Evolutionary conservation across 345 rosid species (phyloP), one percentile per base, ranked within the genome.

Genomic region (Microcos paniculata): DNA sequence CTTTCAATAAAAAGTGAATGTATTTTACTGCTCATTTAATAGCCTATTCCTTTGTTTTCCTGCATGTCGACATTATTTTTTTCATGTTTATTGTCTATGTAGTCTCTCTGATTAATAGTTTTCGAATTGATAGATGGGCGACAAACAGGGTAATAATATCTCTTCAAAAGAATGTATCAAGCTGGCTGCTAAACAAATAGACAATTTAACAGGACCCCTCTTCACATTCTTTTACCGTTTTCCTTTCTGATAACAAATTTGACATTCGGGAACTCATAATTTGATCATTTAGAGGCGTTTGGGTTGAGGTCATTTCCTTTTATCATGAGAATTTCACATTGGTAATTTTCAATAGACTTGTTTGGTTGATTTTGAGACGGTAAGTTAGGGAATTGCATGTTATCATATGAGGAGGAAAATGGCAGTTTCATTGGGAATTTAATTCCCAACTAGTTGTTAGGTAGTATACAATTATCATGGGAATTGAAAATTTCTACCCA

Each of bases 1-100:
- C 19, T 46, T 62, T 67, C 70, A 45, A 43, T 73, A 46, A 72
- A 80, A 64, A 56, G 64, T 64, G 48, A 7, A 30, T 61, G 13
- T 30, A 53, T 71, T 64, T 56, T 71, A 57, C 40, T 59, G 56
- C 57, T 75, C 62, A 16, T 62, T 24, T 71, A 71, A 38, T 38
- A 53, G 45, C 45, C 31, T 51, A 70, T 43, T 16, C 35, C 52
- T 31, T 38, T 24, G 35, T 18, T 71, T 71, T 53, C 48, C 48
- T 53, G 71, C 71, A 9, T 68, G 57, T 46, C 71, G 45, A 42
- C 45, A 14, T 66, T 43, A 66, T 66, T 52, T 24, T 66, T 43
- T 35, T 35, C 40, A 15, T 66, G 15, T 52, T 19, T n/a, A 31
- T 31, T 7, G 42, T 23, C n/a, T 65, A 3, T 43, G 33, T n/a